Evolutionary conservation across 179 eudicot species (phyloP).

Genomic region (Beta macrorhiza): DNA sequence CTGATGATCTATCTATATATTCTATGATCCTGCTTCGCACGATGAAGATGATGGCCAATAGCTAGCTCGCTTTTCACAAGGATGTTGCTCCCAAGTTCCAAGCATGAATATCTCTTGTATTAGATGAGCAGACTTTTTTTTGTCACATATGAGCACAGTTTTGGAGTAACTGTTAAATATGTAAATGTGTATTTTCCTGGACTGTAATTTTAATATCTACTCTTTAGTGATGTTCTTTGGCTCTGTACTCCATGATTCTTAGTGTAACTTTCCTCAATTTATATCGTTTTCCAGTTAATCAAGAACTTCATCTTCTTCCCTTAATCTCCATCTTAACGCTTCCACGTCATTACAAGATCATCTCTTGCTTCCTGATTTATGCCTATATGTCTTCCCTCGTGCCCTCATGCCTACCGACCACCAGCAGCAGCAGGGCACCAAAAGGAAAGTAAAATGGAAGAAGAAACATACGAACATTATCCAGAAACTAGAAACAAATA

Average conservation of each 20-base stretch:
- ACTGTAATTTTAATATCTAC: not conserved
- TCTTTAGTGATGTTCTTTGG: not conserved
- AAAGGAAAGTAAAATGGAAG: no score
- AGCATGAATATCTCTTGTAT: not conserved
- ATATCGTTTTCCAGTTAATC: not conserved
- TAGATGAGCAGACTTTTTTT: not conserved
- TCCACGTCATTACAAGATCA: no score
- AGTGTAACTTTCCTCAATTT: not conserved
- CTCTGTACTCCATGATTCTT: not conserved
- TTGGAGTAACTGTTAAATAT: constrained; percentile 3
- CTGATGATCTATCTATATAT: not conserved
- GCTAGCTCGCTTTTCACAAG: no score
- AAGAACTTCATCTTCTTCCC: not conserved
- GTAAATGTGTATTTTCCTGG: not conserved
- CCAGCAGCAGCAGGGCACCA: no score
- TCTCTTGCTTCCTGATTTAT: no score
- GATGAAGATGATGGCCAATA: constrained; percentile 7
- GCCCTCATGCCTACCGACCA: no score
- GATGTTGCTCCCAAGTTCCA: not conserved
- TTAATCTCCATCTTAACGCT: no score
- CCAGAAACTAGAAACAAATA: no score
- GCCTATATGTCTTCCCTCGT: no score
- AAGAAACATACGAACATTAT: no score
- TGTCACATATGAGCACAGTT: not conserved
- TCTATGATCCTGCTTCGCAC: not conserved